A percentile compares a stretch with the other conserved stretches of the same genome.
These are phyloP conservation scores for Hemileccinum hortonii DNA, from an alignment of 1,284 basidiomycete genomes.

Conservation along the genomic window DNA sequence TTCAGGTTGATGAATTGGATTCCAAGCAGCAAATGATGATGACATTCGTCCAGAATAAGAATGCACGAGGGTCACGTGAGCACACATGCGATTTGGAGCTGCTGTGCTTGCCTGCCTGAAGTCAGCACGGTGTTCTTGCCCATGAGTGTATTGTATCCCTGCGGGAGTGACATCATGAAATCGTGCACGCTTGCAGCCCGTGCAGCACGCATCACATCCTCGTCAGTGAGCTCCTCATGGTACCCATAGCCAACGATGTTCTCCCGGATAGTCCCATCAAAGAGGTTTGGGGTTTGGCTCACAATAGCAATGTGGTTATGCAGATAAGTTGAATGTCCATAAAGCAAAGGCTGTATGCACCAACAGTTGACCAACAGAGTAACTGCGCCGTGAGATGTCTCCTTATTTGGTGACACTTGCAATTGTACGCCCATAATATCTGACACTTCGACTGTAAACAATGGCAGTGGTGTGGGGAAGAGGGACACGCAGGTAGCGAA, in stretches of 20 bases:
- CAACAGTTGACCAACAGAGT: too few relatives aligned
- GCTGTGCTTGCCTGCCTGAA: constrained; percentile 93
- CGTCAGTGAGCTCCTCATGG: constrained; percentile 36
- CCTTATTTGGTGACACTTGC: too few relatives aligned
- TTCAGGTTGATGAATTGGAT: too few relatives aligned
- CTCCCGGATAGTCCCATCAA: constrained; percentile 80
- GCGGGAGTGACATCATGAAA: constrained; percentile 79
- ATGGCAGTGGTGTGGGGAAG: too few relatives aligned
- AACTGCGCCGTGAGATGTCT: too few relatives aligned
- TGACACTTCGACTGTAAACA: too few relatives aligned
- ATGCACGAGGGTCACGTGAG: constrained; percentile 70
- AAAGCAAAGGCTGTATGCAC: constrained; percentile 47
- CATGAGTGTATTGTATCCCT: constrained; percentile 83
- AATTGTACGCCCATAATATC: too few relatives aligned
- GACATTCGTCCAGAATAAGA: constrained; percentile 92
- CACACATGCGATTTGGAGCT: constrained; percentile 89
- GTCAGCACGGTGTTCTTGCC: constrained; percentile 88
- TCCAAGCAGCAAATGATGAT: too few relatives aligned
- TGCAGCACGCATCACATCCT: constrained; percentile 70
- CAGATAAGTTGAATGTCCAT: constrained; percentile 71
- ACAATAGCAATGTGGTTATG: constrained; percentile 86
- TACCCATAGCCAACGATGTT: constrained; percentile 87
- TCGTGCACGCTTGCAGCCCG: constrained; percentile 79
- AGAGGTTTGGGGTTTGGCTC: constrained; percentile 81
- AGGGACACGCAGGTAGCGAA: too few relatives aligned